Percentiles rank a stretch among this genome's conserved stretches.
These are phyloP conservation scores for Sarocladium brachiariae DNA, from an alignment of 2,329 filamentous ascomycete species.

Conservation along the genomic window DNA sequence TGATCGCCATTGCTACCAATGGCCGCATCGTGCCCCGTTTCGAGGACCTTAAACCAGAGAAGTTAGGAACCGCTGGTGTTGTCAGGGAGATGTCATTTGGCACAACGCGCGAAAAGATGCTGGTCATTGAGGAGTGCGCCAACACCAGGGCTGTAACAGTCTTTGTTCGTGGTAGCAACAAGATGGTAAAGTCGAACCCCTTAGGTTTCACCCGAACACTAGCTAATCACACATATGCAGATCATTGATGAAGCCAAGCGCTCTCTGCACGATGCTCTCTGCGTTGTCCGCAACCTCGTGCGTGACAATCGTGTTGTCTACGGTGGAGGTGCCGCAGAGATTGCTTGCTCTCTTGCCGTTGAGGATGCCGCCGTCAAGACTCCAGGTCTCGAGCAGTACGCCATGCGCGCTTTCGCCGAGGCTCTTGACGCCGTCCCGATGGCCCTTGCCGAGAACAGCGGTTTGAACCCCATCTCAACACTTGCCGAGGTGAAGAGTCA, in stretches of 20 bases:
- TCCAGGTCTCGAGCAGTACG: conserved; percentile 95
- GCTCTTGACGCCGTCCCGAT: conserved; percentile 90
- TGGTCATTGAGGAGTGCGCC: conserved; percentile 98
- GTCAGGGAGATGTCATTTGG: conserved; percentile 95
- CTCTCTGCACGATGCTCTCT: conserved; percentile 93
- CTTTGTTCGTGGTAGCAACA: conserved; percentile 96
- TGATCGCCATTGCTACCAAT: conserved; percentile 98
- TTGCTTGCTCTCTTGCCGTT: conserved; percentile 92
- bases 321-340: conserved; percentile 91
- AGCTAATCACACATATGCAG: conserved; percentile 36
- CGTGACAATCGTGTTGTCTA: conserved; percentile 96
- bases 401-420: conserved; percentile 96
- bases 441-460: conserved; percentile 95
- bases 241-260: conserved; percentile 99
- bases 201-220: too few relatives aligned
- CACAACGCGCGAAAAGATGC: conserved; percentile 98
- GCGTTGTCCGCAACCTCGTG: conserved; percentile 94
- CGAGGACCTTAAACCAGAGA: conserved; percentile 84
- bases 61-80: conserved; percentile 82
- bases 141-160: conserved; percentile 95
- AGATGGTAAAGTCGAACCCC: too few relatives aligned
- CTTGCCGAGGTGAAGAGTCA: conserved; percentile 92
- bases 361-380: conserved; percentile 94
- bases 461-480: conserved; percentile 90
- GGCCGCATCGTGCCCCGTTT: conserved; percentile 96